A percentile compares a stretch with the other conserved stretches of the same genome.
Conservation (phyloP, 1,139 yeast species). For the Lodderomyces parapsilosis region DNA sequence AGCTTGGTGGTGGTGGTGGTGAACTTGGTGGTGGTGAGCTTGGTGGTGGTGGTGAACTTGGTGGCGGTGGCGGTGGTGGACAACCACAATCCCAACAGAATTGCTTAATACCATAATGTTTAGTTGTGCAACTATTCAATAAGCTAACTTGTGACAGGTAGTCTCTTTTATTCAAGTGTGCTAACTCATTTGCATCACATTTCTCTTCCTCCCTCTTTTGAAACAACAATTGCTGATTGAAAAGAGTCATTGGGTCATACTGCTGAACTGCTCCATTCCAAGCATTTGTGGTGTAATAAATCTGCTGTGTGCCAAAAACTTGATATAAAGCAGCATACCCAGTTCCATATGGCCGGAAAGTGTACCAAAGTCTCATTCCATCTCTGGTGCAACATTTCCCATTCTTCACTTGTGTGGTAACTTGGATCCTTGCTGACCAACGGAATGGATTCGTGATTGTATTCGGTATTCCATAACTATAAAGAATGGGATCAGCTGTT, state of each 20-base stretch:
- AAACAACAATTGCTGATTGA: constrained; percentile 5
- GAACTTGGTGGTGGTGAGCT: not conserved
- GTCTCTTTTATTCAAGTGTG: constrained; percentile 8
- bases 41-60: constrained; percentile 3
- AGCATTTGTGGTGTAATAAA: constrained; percentile 7
- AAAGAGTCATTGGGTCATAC: constrained; percentile 7
- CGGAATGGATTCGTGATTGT: constrained; percentile 10
- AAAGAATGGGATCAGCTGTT: constrained; percentile 9
- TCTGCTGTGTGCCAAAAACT: constrained; percentile 6
- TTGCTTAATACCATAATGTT: constrained; percentile 9
- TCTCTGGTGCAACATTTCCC: constrained; percentile 13
- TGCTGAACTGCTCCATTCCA: constrained; percentile 2
- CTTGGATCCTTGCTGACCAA: constrained; percentile 12
- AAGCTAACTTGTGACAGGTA: constrained; percentile 4
- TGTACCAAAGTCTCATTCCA: constrained; percentile 44
- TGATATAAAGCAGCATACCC: constrained; percentile 40
- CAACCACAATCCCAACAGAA: constrained; percentile 13
- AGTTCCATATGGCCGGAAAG: constrained; percentile 49
- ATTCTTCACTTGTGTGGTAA: constrained; percentile 9
- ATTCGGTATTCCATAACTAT: constrained; percentile 3
- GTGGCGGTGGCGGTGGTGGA: constrained; percentile 4
- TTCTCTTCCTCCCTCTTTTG: not conserved
- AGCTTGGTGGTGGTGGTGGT: constrained; percentile 1
- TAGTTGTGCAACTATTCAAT: constrained; percentile 3
- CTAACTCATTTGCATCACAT: constrained; percentile 4